phyloP scores from a whole-genome alignment of 495 filamentous ascomycete genomes.

The Neurospora sp. region DNA sequence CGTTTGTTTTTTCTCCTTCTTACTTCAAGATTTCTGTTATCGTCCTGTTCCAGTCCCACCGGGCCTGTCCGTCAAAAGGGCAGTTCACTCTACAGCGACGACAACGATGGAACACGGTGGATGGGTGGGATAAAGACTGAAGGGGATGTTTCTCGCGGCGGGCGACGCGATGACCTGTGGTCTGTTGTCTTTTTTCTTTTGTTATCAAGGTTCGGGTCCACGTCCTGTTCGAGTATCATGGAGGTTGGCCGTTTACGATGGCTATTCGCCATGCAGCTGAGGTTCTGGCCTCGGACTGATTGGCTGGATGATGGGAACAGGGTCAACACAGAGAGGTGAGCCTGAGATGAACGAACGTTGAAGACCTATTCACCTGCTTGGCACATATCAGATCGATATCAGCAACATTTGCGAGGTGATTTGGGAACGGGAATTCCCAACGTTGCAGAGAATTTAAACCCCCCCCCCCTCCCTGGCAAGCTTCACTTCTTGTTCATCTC shows the following conservation, averaged over 20 bases:
- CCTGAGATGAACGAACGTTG: background rate
- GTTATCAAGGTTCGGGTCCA: background rate
- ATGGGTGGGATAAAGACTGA: background rate
- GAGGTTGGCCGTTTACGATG: background rate
- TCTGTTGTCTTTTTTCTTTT: background rate
- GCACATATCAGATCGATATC: background rate
- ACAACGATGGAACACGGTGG: background rate
- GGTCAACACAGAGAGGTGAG: background rate
- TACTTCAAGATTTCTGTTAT: background rate
- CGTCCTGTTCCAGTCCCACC: background rate
- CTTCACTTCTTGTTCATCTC: background rate
- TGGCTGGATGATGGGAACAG: background rate
- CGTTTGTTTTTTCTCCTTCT: background rate
- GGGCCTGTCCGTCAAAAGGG: background rate
- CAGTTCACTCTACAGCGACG: background rate
- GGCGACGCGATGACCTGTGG: background rate
- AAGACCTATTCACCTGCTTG: too few species aligned
- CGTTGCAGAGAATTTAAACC: background rate
- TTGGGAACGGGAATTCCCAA: background rate
- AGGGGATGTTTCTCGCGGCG: background rate
- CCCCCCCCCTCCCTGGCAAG: background rate
- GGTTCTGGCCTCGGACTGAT: background rate
- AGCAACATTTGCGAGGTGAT: background rate
- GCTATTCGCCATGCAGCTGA: background rate
- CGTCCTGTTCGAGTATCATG: background rate